Percentiles rank a stretch among this genome's conserved stretches.
phyloP scores from a whole-genome alignment of 1,284 basidiomycete genomes.

The Takashimella tepidaria region DNA sequence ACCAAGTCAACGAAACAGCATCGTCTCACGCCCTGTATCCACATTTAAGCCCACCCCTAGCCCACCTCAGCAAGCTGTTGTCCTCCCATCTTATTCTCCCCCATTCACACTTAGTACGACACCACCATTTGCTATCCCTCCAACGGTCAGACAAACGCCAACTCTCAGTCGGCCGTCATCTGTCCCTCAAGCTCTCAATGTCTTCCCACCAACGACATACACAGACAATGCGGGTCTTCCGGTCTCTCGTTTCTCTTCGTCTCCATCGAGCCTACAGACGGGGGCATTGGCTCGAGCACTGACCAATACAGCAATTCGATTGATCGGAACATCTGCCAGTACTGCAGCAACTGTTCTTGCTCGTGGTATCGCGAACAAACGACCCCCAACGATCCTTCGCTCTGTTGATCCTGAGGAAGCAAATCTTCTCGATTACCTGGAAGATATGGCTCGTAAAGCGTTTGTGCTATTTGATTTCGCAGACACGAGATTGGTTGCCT shows the following conservation, averaged over 20 bases:
- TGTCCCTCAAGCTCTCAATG: constrained; percentile 28
- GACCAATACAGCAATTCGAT: constrained; percentile 80
- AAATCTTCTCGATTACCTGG: constrained; percentile 65
- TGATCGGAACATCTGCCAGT: constrained; percentile 64
- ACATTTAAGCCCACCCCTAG: constrained; percentile 31
- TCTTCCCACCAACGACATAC: constrained; percentile 32
- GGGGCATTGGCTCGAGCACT: constrained; percentile 80
- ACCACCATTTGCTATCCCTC: constrained; percentile 46
- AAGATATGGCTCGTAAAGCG: constrained; percentile 92
- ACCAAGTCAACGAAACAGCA: constrained; percentile 40
- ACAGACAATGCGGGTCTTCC: constrained; percentile 18
- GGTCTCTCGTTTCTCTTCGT: constrained; percentile 26
- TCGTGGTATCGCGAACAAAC: constrained; percentile 34
- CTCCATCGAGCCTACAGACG: constrained; percentile 36
- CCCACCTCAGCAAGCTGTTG: constrained; percentile 14
- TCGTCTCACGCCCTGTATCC: constrained; percentile 42
- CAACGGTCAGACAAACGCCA: constrained; percentile 14
- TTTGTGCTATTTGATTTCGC: constrained; percentile 88
- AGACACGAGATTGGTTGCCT: constrained; percentile 78
- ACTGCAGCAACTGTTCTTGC: constrained; percentile 39
- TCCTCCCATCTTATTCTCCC: constrained; percentile 44
- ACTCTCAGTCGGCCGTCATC: constrained; percentile 31
- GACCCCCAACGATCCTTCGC: constrained; percentile 33
- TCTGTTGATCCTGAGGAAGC: constrained; percentile 69
- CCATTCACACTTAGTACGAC: constrained; percentile 48